Conservation (phyloP, 2,329 filamentous ascomycete genomes). For the Xylariaceae sp. region DNA sequence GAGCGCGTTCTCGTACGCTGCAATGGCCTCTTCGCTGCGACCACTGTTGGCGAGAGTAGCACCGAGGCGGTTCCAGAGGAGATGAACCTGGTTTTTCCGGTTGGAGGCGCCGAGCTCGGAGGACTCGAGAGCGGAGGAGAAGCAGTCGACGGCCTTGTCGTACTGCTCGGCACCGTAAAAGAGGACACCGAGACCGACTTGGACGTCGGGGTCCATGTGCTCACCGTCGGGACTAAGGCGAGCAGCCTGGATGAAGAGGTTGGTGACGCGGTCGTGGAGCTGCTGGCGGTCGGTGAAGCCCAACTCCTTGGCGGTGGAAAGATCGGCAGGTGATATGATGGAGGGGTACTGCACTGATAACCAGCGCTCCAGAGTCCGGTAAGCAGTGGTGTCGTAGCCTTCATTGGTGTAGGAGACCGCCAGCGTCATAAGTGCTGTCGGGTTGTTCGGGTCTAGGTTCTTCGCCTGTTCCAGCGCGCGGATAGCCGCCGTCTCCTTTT, state of each 20-base stretch:
- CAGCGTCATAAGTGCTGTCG: constrained; percentile 87
- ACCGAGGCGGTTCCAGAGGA: constrained; percentile 95
- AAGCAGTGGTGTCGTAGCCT: constrained; percentile 94
- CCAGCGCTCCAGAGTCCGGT: constrained; percentile 94
- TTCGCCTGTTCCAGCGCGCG: constrained; percentile 87
- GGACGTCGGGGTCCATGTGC: constrained; percentile 97
- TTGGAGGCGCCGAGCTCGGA: constrained; percentile 81
- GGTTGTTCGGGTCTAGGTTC: constrained; percentile 79
- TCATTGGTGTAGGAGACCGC: constrained; percentile 98
- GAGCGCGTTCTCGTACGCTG: constrained; percentile 90
- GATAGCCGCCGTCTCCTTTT: constrained; percentile 95
- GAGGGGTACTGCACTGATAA: constrained; percentile 89
- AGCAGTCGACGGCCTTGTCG: constrained; percentile 97
- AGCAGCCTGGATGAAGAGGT: constrained; percentile 85
- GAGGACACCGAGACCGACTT: constrained; percentile 91
- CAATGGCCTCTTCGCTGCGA: constrained; percentile 90
- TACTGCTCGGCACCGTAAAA: constrained; percentile 98
- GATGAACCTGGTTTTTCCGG: constrained; percentile 77
- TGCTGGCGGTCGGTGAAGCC: constrained; percentile 90
- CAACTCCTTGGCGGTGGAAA: constrained; percentile 73
- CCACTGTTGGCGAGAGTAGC: constrained; percentile 94
- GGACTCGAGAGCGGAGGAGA: constrained; percentile 81
- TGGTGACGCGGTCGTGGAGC: constrained; percentile 84
- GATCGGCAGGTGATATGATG: constrained; percentile 65
- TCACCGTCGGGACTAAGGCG: constrained; percentile 87